Evolutionary conservation across 805 yeast species (phyloP).

Genomic region (Zygotorulaspora florentina): DNA sequence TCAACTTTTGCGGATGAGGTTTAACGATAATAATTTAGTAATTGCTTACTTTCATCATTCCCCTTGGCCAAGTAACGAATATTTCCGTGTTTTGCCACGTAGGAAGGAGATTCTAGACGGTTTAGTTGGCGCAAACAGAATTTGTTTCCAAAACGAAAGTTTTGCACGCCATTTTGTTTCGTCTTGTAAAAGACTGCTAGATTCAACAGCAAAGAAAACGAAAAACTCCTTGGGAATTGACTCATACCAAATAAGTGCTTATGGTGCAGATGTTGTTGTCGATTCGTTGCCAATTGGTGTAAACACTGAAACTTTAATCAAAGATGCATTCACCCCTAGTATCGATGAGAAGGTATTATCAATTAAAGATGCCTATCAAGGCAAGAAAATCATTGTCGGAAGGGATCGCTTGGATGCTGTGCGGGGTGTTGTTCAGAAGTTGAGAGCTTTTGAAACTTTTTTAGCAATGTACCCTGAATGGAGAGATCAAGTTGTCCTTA

Average conservation of each 20-base stretch:
- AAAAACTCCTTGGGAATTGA: constrained; percentile 28
- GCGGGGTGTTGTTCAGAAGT: constrained; percentile 88
- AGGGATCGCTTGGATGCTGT: constrained; percentile 90
- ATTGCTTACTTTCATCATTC: constrained; percentile 81
- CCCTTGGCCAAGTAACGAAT: constrained; percentile 95
- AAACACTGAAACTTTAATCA: constrained; percentile 64
- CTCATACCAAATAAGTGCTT: constrained; percentile 49
- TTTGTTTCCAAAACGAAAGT: constrained; percentile 81
- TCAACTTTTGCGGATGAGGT: constrained; percentile 71
- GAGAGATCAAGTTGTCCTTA: constrained; percentile 78
- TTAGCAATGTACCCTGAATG: constrained; percentile 90
- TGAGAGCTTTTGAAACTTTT: constrained; percentile 86
- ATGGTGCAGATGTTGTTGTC: constrained; percentile 72
- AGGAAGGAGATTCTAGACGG: constrained; percentile 83
- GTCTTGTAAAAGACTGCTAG: constrained; percentile 82
- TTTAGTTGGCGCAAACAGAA: constrained; percentile 80
- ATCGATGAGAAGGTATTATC: constrained; percentile 63
- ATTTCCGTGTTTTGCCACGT: constrained; percentile 83
- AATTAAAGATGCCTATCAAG: constrained; percentile 57
- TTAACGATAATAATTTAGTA: constrained; percentile 53
- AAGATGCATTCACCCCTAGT: constrained; percentile 44
- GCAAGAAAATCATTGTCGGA: constrained; percentile 80
- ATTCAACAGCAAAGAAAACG: constrained; percentile 56
- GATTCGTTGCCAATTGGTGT: constrained; percentile 86
- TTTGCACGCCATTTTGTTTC: constrained; percentile 89